A percentile compares a stretch with the other conserved stretches of the same genome.
Conservation (phyloP, 2,329 filamentous ascomycete genomes). For the Corynespora cassiicola region DNA sequence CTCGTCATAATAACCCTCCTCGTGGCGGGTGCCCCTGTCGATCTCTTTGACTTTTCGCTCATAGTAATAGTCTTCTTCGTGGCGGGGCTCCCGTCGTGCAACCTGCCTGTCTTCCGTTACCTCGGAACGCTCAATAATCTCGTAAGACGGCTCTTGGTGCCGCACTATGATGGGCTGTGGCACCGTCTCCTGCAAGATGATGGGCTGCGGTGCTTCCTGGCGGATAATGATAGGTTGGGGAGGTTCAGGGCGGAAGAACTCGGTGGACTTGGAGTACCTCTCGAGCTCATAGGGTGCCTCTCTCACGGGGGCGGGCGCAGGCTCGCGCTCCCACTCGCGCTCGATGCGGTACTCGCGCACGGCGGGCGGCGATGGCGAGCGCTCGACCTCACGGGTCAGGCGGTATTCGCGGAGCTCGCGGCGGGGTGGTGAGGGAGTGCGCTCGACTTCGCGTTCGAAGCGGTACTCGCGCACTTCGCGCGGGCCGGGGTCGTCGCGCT, state of each 20-base stretch:
- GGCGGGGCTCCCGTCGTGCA: conserved; percentile 50
- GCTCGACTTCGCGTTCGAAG: conserved; percentile 42
- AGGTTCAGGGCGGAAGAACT: conserved; percentile 56
- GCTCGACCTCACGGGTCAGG: conserved; percentile 59
- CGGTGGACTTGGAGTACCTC: conserved; percentile 60
- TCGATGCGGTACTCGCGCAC: conserved; percentile 41
- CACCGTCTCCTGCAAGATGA: conserved; percentile 62
- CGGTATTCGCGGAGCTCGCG: conserved; percentile 57
- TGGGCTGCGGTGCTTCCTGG: conserved; percentile 57
- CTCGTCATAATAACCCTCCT: conserved; percentile 44
- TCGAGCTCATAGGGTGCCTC: conserved; percentile 53
- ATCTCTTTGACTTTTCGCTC: conserved; percentile 63
- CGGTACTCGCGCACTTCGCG: conserved; percentile 46
- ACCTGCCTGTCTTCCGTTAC: conserved; percentile 56
- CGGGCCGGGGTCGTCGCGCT: conserved; percentile 35
- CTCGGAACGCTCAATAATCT: conserved; percentile 65
- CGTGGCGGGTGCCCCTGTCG: conserved; percentile 54
- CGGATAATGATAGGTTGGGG: conserved; percentile 57
- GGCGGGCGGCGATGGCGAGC: conserved; percentile 51
- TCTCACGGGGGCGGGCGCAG: too few species aligned
- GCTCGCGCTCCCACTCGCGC: conserved; percentile 43
- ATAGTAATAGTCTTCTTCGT: conserved; percentile 68
- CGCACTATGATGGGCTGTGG: conserved; percentile 56
- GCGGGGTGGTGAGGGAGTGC: conserved; percentile 50
- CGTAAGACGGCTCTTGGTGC: conserved; percentile 64